These are phyloP conservation scores for Schoenoplectus triqueter DNA, from an alignment of 202 grass and related monocot species.

Conservation along the genomic window DNA sequence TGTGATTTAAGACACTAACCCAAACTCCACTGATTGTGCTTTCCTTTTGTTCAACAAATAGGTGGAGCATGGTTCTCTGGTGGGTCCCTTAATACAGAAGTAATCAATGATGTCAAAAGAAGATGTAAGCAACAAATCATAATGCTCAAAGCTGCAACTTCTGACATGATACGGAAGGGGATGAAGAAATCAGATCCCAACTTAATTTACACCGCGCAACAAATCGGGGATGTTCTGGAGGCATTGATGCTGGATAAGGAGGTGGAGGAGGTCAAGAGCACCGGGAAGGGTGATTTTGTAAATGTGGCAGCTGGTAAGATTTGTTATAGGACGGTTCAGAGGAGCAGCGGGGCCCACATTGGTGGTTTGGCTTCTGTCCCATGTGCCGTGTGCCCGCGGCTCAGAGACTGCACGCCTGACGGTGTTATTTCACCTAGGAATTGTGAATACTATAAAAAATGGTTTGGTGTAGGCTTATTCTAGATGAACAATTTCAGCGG, in stretches of 20 bases:
- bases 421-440: constrained; percentile 82
- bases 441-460: constrained; percentile 80
- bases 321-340: constrained; percentile 57
- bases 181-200: constrained; percentile 48
- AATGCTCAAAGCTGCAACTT: constrained; percentile 51
- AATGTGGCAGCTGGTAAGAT: constrained; percentile 49
- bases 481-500: constrained; percentile 40
- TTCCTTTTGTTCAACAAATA: background rate
- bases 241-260: constrained; percentile 75
- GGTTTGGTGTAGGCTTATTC: constrained; percentile 80
- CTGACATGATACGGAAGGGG: constrained; percentile 54
- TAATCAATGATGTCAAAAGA: constrained; percentile 50
- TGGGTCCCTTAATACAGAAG: constrained; percentile 62
- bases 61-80: constrained; percentile 79
- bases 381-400: constrained; percentile 74
- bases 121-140: constrained; percentile 66
- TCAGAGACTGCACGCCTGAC: constrained; percentile 73
- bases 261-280: constrained; percentile 81
- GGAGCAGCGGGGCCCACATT: constrained; percentile 24
- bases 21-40: constrained; percentile 31
- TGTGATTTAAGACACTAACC: constrained; percentile 1
- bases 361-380: constrained; percentile 66
- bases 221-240: constrained; percentile 60
- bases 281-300: constrained; percentile 59
- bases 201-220: constrained; percentile 46